A percentile compares a stretch with the other conserved stretches of the same genome.
Evolutionary conservation across 73 alveolate genomes (phyloP).

Genomic region (Paramecium tetraurelia): DNA sequence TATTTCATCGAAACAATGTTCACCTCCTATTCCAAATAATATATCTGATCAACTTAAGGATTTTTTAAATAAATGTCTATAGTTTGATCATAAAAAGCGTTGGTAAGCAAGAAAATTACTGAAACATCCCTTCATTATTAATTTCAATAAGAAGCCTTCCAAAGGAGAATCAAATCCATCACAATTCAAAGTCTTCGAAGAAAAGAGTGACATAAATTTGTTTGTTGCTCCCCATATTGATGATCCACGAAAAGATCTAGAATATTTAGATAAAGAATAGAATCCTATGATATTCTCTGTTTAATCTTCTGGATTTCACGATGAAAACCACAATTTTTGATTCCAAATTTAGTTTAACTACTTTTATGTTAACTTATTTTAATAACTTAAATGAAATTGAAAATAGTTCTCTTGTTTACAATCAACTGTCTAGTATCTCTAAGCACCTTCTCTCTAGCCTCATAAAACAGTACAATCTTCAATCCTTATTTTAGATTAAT

Average conservation of each 20-base stretch:
- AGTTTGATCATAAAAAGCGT: conserved; percentile 44
- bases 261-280: not conserved
- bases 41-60: not conserved
- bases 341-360: not conserved
- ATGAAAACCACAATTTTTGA: not conserved
- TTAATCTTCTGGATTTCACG: not conserved
- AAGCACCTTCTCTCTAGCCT: not conserved
- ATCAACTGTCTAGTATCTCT: not conserved
- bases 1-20: not conserved
- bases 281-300: not conserved
- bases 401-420: not conserved
- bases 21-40: conserved; percentile 42
- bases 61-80: conserved; percentile 42
- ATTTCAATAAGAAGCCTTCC: not conserved
- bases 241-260: not conserved
- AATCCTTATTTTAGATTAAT: not conserved
- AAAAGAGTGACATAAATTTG: not conserved
- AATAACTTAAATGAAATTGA: not conserved
- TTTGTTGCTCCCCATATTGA: not conserved
- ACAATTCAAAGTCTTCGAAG: not conserved
- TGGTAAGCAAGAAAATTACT: conserved; percentile 19
- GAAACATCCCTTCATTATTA: not conserved
- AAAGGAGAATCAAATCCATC: not conserved
- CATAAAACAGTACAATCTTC: not conserved
- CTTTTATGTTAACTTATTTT: not conserved